Evolutionary conservation across 73 alveolate genomes (phyloP).

Genomic region (Durusdinium trenchii): DNA sequence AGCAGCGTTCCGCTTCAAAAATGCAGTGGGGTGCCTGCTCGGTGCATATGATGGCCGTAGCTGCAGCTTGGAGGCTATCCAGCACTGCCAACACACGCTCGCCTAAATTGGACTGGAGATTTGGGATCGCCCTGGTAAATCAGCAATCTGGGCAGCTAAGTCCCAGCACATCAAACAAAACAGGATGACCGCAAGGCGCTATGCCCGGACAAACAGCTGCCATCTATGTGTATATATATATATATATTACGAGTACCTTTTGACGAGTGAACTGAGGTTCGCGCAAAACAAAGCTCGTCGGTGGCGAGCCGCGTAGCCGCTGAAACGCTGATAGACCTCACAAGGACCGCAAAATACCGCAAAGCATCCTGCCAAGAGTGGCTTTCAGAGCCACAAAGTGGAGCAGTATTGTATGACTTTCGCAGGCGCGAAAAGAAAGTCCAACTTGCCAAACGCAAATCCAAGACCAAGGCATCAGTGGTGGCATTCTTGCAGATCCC

Average conservation of each 20-base stretch:
- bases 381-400: too few relatives aligned
- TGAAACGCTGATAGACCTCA: conserved; percentile 88
- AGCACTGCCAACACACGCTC: conserved; percentile 2
- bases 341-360: neutral
- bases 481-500: neutral
- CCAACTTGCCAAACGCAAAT: neutral
- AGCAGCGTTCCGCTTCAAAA: too few relatives aligned
- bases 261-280: neutral
- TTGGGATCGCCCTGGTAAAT: too few relatives aligned
- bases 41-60: neutral
- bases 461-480: neutral
- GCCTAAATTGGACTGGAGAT: too few relatives aligned
- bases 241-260: neutral
- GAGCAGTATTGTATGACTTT: too few relatives aligned
- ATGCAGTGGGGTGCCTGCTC: neutral
- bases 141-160: too few relatives aligned
- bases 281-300: conserved; percentile 56
- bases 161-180: too few relatives aligned
- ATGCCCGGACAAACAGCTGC: neutral
- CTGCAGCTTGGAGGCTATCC: neutral
- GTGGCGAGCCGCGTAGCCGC: conserved; percentile 92
- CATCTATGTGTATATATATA: too few relatives aligned
- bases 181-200: too few relatives aligned
- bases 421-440: neutral
- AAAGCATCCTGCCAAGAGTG: neutral